Conservation (phyloP, 495 filamentous ascomycete species). For the Talaromyces trachyspermus region DNA sequence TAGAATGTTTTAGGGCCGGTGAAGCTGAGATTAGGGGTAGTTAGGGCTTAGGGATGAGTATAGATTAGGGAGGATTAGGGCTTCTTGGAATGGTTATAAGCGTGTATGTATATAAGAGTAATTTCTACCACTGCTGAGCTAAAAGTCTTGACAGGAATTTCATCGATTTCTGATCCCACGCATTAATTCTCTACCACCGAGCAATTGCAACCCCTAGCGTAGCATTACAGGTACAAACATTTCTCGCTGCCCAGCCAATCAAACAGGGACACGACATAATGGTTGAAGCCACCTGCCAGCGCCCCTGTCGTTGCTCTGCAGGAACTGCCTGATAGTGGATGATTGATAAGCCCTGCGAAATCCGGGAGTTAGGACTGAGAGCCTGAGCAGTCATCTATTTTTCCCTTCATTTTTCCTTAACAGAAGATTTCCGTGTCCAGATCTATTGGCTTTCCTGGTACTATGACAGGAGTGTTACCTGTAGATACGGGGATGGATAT, state of each 20-base stretch:
- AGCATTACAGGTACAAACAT: constrained; percentile 1
- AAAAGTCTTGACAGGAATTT: too few relatives aligned
- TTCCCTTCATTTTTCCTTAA: not conserved
- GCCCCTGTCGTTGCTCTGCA: constrained; percentile 1
- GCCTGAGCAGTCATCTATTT: not conserved
- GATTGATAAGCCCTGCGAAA: not conserved
- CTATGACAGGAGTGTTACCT: not conserved
- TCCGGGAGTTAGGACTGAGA: not conserved
- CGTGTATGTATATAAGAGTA: too few relatives aligned
- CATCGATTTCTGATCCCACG: too few relatives aligned
- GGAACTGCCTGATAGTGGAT: not conserved
- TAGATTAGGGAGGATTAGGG: too few relatives aligned
- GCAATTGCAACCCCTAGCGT: too few relatives aligned
- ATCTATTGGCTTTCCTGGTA: not conserved
- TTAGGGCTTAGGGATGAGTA: too few relatives aligned
- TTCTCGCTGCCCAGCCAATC: not conserved
- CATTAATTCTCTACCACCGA: too few relatives aligned
- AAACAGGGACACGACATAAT: not conserved
- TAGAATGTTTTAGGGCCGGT: too few relatives aligned
- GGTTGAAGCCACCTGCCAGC: not conserved
- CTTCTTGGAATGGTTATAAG: too few relatives aligned
- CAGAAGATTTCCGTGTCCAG: not conserved
- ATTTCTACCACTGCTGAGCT: too few relatives aligned
- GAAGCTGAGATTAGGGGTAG: too few relatives aligned
- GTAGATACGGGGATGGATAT: constrained; percentile 1